Conservation (phyloP, 1,284 basidiomycete species). For the Hemileia vastatrix region DNA sequence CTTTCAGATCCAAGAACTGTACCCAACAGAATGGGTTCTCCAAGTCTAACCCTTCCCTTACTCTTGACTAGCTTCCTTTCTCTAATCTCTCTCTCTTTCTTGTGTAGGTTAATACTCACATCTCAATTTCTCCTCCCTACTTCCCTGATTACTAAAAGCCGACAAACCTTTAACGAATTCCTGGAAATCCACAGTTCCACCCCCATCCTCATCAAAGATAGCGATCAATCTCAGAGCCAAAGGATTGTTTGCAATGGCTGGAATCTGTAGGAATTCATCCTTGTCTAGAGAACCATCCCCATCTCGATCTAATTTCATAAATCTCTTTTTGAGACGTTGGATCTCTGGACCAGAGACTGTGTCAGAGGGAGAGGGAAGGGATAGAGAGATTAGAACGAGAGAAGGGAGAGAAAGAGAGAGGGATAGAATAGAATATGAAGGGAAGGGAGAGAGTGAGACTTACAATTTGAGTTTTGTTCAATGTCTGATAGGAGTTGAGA, state of each 20-base stretch:
- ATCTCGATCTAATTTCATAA: slow-evolving; percentile 98
- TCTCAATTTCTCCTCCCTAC: slow-evolving; percentile 86
- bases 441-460: too few species aligned
- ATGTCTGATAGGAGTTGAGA: slow-evolving; percentile 90
- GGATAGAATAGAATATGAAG: background rate
- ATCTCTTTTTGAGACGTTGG: slow-evolving; percentile 90
- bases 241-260: slow-evolving; percentile 95
- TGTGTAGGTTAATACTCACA: slow-evolving; percentile 59
- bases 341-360: slow-evolving; percentile 82
- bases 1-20: too few species aligned
- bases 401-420: background rate
- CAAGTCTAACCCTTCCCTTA: too few species aligned
- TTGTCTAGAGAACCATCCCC: slow-evolving; percentile 95
- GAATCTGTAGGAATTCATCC: slow-evolving; percentile 96
- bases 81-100: background rate
- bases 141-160: slow-evolving; percentile 91
- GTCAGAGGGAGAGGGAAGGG: background rate
- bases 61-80: too few species aligned
- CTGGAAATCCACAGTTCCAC: slow-evolving; percentile 96
- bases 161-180: slow-evolving; percentile 96
- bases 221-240: slow-evolving; percentile 94
- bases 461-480: slow-evolving; percentile 83
- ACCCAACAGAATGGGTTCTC: too few species aligned
- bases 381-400: slow-evolving; percentile 1
- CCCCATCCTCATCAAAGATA: slow-evolving; percentile 97